phyloP scores from a whole-genome alignment of 768 basidiomycete species.

The Tremella yokohamensis region DNA sequence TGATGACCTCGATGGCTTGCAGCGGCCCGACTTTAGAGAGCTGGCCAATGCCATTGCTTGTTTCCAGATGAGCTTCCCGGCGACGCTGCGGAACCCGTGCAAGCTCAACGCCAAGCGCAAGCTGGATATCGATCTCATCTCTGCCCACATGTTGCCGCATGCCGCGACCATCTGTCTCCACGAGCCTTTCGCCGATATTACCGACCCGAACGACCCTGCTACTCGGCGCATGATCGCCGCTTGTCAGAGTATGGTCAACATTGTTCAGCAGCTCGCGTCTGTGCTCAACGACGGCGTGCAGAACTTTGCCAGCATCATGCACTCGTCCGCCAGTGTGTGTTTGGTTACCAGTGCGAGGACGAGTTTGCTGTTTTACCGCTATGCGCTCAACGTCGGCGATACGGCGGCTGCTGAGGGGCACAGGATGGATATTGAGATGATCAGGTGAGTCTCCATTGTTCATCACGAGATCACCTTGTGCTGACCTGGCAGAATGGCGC shows the following conservation, averaged over 20 bases:
- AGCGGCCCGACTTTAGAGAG: constrained; percentile 42
- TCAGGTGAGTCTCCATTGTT: constrained; percentile 24
- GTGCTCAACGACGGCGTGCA: constrained; percentile 11
- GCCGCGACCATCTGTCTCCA: constrained; percentile 38
- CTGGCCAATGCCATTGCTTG: constrained; percentile 42
- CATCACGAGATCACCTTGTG: background rate
- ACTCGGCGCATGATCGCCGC: constrained; percentile 30
- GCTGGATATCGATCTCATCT: constrained; percentile 40
- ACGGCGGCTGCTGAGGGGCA: constrained; percentile 22
- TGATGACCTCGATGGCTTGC: constrained; percentile 42
- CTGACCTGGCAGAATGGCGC: constrained; percentile 26
- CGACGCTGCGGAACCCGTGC: constrained; percentile 27
- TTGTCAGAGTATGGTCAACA: constrained; percentile 33
- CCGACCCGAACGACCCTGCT: constrained; percentile 27
- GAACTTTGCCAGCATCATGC: constrained; percentile 34
- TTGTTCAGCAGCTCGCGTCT: constrained; percentile 34
- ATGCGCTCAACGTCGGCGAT: constrained; percentile 34
- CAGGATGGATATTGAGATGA: constrained; percentile 35
- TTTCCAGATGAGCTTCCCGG: constrained; percentile 47
- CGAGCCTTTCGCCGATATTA: constrained; percentile 43
- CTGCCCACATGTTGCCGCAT: constrained; percentile 45
- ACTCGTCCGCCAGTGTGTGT: constrained; percentile 40
- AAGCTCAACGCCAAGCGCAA: constrained; percentile 19
- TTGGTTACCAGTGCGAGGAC: constrained; percentile 43
- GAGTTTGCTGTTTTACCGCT: constrained; percentile 34